Base-by-base conservation (phyloP, 1,284 basidiomycete genomes). In the Earliella scabrosa region DNA sequence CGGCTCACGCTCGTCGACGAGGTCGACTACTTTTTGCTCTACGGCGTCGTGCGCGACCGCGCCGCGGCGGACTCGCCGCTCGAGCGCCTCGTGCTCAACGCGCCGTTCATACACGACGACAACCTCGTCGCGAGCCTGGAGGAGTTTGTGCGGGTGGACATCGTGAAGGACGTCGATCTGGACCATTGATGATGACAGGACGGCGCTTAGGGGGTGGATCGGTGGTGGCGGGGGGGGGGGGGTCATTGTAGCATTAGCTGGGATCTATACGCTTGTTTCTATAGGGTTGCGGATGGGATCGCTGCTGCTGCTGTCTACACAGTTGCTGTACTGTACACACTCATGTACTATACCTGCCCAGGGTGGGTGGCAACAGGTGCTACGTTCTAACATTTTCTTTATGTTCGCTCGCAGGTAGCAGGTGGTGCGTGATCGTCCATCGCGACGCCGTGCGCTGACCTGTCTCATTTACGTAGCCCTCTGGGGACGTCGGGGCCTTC, bases 1-100 rank as follows among this genome's bases (percentile, higher is more conserved):
- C 63, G 60, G 45, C 56, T 68, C 26, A 67, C 66, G 53, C 46
- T 68, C 44, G 55, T 68, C 41, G 66, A 68, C 50, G 65, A 67
- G 46, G 63, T 61, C 34, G 61, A 62, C 50, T 65, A 67, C 38
- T 63, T 64, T 50, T 51, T 57, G 18, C 59, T 68, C 18, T 52
- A 64, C 41, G 59, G 58, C 4, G 62, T 67, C 34, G 61, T 68
- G 38, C 23, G 48, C 20, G 61, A 63, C 50, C 66, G 67, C 31
- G 58, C 63, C 18, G 61, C 59, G 29, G 48, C 60, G 29, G 57
- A 56, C 3, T 34, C 56, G 36, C 66, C 67, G 18, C 51, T 68
- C 49, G 52, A 63, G 34, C 58, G 64, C 7, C 52, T 68, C 38
- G 60, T 67, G 35, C 59, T 68, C 18, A 64, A 68, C 40, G 63